These are phyloP conservation scores for Aspergillus versicolor DNA, from an alignment of 2,329 filamentous ascomycete species.

Conservation along the genomic window DNA sequence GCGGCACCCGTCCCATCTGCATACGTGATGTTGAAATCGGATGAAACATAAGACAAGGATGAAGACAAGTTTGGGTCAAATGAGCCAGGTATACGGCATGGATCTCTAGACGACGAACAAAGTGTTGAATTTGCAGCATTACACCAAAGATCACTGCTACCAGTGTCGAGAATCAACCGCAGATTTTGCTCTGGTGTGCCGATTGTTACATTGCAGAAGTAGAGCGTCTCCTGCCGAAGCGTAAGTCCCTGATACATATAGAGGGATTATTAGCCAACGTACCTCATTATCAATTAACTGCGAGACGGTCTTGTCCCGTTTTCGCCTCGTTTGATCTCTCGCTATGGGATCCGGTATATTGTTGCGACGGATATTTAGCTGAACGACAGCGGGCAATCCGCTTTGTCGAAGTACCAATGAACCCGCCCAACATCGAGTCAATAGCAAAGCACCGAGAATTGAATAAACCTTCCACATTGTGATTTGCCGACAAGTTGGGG, in stretches of 20 bases:
- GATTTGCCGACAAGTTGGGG: neutral
- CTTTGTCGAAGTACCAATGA: constrained; percentile 33
- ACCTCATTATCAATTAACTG: constrained; percentile 56
- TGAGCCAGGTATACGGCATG: constrained; percentile 51
- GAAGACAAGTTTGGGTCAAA: constrained; percentile 63
- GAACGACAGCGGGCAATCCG: constrained; percentile 47
- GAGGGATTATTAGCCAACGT: neutral
- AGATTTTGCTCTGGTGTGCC: constrained; percentile 58
- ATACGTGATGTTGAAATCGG: constrained; percentile 83
- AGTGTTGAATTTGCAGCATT: constrained; percentile 52
- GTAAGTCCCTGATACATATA: constrained; percentile 1
- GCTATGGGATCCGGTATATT: constrained; percentile 46
- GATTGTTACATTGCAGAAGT: constrained; percentile 58
- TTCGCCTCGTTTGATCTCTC: constrained; percentile 48
- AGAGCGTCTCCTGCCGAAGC: constrained; percentile 50
- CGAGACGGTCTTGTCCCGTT: constrained; percentile 40
- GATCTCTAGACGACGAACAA: constrained; percentile 42
- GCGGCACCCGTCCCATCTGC: constrained; percentile 74
- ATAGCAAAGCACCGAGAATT: constrained; percentile 14
- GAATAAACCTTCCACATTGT: constrained; percentile 14
- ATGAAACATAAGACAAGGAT: constrained; percentile 71
- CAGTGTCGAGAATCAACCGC: constrained; percentile 61
- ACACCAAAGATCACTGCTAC: constrained; percentile 63
- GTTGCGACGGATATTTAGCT: constrained; percentile 52
- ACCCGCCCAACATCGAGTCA: constrained; percentile 15